Base-by-base conservation (phyloP, 139 green algal genomes). In the Asterochloris sp. region DNA sequence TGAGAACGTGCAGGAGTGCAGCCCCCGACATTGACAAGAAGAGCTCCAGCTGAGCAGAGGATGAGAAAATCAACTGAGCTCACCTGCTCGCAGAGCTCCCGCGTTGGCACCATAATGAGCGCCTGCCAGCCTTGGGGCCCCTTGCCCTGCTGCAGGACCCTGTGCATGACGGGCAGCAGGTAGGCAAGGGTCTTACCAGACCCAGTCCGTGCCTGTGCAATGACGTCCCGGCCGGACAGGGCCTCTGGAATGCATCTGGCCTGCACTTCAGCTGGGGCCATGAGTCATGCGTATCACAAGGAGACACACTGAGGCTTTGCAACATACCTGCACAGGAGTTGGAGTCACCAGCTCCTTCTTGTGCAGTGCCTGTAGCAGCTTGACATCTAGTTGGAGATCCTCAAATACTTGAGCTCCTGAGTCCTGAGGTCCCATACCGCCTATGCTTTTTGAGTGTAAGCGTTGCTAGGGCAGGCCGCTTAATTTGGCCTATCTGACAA, bases 61-160 rank as follows among this genome's bases (percentile, higher is more conserved):
- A 63, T 2, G 15, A 62, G 21, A 62, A 38, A 9, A 21, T 17
- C 68, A 69, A 24, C 54, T 4, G n/a, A 76, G 76, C 28, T n/a
- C 29, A 94, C 92, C 92, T 99, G 96, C 81, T 98, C 90, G 76
- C 92, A 98, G 0, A 99, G 91, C 88, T 99, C 96, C 0, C 94
- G 86, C 13, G 96, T 98, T 19, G 96, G 96, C 26, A 98, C 96
- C 23, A 98, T 86, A 12, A 99, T 82, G 11, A 97, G 84, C 23
- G 88, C 91, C 62, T 92, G 90, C 87, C 93, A 96, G 78, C 91
- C 92, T 54, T 76, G 67, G 11, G 63, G 69, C 28, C 87, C 88
- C 13, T 88, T 86, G 10, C 64, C 74, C 0, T 76, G 62, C 0
- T 82, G 76, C 13, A 97, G 78, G 2, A 98, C 78, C 11, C 87